Evolutionary conservation across 75 land plant genomes (phyloP).

Genomic region (Sequoia sempervirens): DNA sequence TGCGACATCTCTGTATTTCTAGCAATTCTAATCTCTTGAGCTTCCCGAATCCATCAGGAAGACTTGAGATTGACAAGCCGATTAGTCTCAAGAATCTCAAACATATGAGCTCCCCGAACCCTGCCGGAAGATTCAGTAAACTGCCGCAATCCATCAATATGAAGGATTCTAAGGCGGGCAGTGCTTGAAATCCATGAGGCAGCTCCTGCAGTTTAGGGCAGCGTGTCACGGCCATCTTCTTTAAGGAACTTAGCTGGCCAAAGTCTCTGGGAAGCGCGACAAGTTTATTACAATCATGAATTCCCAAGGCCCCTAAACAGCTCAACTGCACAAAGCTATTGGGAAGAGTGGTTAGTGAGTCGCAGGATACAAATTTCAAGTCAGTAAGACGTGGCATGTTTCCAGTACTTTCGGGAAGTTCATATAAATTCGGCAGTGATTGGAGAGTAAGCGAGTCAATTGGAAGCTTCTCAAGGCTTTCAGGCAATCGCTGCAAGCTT

Average conservation of each 20-base stretch:
- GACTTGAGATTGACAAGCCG: neutral
- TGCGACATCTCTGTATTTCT: too few species aligned
- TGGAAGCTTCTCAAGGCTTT: neutral
- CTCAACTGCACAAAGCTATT: too few species aligned
- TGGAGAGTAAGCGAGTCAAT: neutral
- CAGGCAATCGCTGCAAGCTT: neutral
- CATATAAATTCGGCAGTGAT: neutral
- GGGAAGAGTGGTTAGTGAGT: neutral
- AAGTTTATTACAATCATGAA: too few species aligned
- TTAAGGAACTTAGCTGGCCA: neutral
- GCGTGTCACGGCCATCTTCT: neutral
- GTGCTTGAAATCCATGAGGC: neutral
- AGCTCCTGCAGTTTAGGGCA: neutral
- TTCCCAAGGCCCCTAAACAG: too few species aligned
- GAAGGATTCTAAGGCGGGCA: neutral
- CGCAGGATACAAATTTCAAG: neutral
- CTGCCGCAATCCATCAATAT: neutral
- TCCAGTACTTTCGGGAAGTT: neutral
- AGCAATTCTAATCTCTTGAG: neutral
- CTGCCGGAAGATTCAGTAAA: neutral
- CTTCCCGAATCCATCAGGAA: neutral
- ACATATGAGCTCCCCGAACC: neutral
- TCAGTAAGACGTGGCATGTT: neutral
- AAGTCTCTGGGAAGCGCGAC: neutral
- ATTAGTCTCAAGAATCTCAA: neutral